Evolutionary conservation across 2,329 filamentous ascomycete species (phyloP).

Genomic region (Hymenoscyphus occultus): DNA sequence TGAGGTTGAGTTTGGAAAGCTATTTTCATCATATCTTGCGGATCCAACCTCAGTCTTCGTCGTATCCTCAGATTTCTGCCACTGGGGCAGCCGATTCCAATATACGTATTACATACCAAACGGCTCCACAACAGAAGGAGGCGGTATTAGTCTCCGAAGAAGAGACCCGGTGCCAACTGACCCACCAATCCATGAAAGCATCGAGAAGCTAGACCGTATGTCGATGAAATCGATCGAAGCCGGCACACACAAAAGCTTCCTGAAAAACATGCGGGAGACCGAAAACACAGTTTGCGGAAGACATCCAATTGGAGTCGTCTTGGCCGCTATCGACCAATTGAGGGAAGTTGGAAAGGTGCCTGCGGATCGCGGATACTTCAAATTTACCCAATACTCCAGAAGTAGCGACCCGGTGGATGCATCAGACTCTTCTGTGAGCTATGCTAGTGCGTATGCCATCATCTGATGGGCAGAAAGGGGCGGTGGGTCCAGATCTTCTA

Average conservation of each 20-base stretch:
- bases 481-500: background rate
- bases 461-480: conserved; percentile 36
- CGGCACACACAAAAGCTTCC: conserved; percentile 68
- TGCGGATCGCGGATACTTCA: conserved; percentile 46
- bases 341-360: conserved; percentile 38
- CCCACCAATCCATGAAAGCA: conserved; percentile 76
- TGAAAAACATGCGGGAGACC: conserved; percentile 65
- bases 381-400: conserved; percentile 81
- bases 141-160: conserved; percentile 35
- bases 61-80: conserved; percentile 93
- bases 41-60: conserved; percentile 79
- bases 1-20: conserved; percentile 65
- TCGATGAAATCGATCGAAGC: conserved; percentile 84
- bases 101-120: conserved; percentile 75
- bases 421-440: conserved; percentile 85
- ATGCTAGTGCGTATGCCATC: conserved; percentile 86
- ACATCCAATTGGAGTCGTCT: conserved; percentile 88
- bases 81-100: conserved; percentile 83
- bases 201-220: conserved; percentile 72
- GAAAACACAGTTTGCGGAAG: conserved; percentile 91
- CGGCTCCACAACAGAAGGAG: conserved; percentile 41
- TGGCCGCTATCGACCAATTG: conserved; percentile 78
- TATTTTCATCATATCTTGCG: conserved; percentile 75
- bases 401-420: conserved; percentile 70
- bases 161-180: conserved; percentile 38